Evolutionary conservation across 2,329 filamentous ascomycete species (phyloP).

Genomic region (Capronia americana): DNA sequence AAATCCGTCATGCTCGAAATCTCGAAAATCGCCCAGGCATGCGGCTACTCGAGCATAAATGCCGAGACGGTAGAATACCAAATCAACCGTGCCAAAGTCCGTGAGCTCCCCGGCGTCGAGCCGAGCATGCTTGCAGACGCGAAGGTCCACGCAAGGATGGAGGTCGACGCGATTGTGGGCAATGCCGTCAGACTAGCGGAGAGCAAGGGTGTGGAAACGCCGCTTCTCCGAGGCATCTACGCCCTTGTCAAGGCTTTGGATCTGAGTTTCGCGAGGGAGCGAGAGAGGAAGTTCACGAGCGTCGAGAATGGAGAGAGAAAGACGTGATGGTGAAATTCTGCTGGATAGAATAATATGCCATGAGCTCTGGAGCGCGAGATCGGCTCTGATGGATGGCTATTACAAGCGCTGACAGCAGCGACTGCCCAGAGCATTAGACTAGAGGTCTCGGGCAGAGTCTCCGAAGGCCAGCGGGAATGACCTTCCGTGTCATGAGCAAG

Average conservation of each 20-base stretch:
- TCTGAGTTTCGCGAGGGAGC: conserved; percentile 28
- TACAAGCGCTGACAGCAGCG: background rate
- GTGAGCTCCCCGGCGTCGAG: conserved; percentile 51
- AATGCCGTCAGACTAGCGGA: conserved; percentile 53
- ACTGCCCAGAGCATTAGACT: background rate
- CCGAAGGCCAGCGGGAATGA: background rate
- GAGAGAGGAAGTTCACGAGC: background rate
- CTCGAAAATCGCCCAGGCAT: conserved; percentile 48
- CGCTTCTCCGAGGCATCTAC: conserved; percentile 55
- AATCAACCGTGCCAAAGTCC: conserved; percentile 47
- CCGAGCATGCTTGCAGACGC: conserved; percentile 60
- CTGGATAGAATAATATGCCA: background rate
- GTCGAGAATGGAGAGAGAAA: background rate
- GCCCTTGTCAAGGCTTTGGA: conserved; percentile 50
- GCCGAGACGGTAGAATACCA: conserved; percentile 48
- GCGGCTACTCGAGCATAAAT: conserved; percentile 48
- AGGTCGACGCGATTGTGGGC: conserved; percentile 60
- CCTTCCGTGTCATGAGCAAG: background rate
- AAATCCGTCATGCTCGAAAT: conserved; percentile 56
- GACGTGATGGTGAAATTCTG: background rate
- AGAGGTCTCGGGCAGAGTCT: background rate
- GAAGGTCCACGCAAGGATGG: conserved; percentile 50
- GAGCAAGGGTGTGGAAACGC: conserved; percentile 49
- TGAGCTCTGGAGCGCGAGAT: background rate
- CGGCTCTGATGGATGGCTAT: background rate